phyloP scores from a whole-genome alignment of 2,329 filamentous ascomycete species.

The Lasiodiplodia theobromae region DNA sequence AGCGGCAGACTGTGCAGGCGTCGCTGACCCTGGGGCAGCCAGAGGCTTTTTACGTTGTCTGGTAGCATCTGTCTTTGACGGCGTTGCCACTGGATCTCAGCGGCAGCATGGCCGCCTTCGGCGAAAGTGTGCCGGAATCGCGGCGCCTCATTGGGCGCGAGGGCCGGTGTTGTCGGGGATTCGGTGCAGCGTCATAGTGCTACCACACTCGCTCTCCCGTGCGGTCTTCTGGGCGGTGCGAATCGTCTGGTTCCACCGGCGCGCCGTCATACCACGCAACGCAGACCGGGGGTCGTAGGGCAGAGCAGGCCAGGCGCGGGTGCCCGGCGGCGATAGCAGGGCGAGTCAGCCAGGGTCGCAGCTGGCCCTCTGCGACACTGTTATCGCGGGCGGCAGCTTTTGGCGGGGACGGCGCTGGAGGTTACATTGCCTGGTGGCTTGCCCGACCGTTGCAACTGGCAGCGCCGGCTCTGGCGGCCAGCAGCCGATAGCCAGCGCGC shows the following conservation, averaged over 20 bases:
- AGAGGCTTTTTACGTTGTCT: slow-evolving; percentile 7
- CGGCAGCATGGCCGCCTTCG: slow-evolving; percentile 18
- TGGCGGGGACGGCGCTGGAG: slow-evolving; percentile 16
- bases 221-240: too few species aligned
- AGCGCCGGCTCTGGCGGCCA: slow-evolving; percentile 21
- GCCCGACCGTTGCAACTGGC: slow-evolving; percentile 27
- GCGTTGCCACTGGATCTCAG: slow-evolving; percentile 14
- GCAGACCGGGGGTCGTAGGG: slow-evolving; percentile 8
- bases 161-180: slow-evolving; percentile 22
- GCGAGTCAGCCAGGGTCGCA: slow-evolving; percentile 24
- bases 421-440: slow-evolving; percentile 30
- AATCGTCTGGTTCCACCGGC: slow-evolving; percentile 12
- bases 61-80: slow-evolving; percentile 8
- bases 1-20: not conserved
- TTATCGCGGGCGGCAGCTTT: slow-evolving; percentile 10
- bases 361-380: slow-evolving; percentile 26
- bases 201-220: not conserved
- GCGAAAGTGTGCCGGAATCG: slow-evolving; percentile 25
- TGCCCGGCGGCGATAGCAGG: not conserved
- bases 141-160: slow-evolving; percentile 15
- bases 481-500: not conserved
- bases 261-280: slow-evolving; percentile 22
- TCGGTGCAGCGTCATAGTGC: slow-evolving; percentile 20
- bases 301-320: not conserved
- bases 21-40: not conserved